Base-by-base conservation (phyloP, 2,329 filamentous ascomycete species). In the Stemphylium beticola region DNA sequence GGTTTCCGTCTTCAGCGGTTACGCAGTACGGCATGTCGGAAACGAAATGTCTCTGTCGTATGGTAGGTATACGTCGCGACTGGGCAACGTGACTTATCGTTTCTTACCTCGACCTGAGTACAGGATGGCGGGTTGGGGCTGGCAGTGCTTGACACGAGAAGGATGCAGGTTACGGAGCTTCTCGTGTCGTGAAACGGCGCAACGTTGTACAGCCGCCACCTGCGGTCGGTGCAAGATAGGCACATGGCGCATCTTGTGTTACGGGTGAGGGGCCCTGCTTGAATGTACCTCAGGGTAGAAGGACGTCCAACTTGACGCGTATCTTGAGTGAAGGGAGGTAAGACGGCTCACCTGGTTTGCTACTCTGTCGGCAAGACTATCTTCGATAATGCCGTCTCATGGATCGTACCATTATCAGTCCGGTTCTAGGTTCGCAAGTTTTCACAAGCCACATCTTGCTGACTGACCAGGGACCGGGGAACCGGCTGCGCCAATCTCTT, bases 401-500 rank as follows among this genome's bases (percentile, higher is more conserved):
- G 26, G 26, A 29, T 29, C 26, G 26, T 29, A 29, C 26, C 26
- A 29, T 5, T 29, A 5, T 29, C 26, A 2, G 2, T 17, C 22
- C 20, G 20, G 22, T 14, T 4, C 36, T 42, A 4, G 32, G n/a
- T 32, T 31, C 34, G 44, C 11, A 22, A 43, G 17, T 7, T 31
- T 33, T 29, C 33, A 15, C 31, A 42, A 47, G 47, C 45, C 24
- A 17, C 11, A 26, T 22, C n/a, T 14, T 15, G 10, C 15, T 36
- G 18, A 41, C 36, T 37, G 32, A 49, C 55, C 57, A 50, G 45
- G 40, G 49, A 58, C 52, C 57, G 49, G 46, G 49, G 49, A 62
- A 54, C 41, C 52, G 56, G 59, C 53, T 57, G 41, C 55, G 62
- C 63, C 63, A 65, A 64, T 60, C 42, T 54, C 49, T 20, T 14